These are phyloP conservation scores for slime mould (Dictyostelium discoideum) DNA, from an alignment of 78 protist species.

Conservation along the genomic window DNA sequence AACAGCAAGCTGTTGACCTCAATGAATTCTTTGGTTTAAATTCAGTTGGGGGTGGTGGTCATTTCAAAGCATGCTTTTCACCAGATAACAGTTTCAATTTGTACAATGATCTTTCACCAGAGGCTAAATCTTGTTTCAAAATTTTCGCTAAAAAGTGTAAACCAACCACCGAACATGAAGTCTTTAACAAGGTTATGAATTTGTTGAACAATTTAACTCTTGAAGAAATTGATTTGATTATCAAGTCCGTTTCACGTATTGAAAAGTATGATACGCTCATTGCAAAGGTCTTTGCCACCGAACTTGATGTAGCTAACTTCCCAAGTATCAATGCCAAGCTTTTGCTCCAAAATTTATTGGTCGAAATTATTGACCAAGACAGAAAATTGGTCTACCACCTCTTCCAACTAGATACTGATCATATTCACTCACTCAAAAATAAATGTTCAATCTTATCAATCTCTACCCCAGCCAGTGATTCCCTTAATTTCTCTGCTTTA, in stretches of 20 bases:
- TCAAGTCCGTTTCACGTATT: background rate
- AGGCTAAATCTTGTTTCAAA: background rate
- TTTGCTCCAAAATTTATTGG: too few relatives aligned
- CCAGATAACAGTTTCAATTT: background rate
- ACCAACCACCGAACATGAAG: background rate
- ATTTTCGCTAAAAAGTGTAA: background rate
- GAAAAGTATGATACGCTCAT: too few relatives aligned
- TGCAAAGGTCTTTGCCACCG: too few relatives aligned
- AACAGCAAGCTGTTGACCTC: background rate
- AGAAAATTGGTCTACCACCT: background rate
- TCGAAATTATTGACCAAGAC: background rate
- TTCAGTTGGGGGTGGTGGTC: background rate
- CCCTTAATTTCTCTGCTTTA: background rate
- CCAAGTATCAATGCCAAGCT: too few relatives aligned
- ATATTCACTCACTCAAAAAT: background rate
- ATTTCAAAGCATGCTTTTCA: background rate
- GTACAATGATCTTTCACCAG: background rate
- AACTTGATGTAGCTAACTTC: too few relatives aligned
- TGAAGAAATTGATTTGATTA: background rate
- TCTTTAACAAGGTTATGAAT: background rate
- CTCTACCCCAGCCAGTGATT: background rate
- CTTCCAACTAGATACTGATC: background rate
- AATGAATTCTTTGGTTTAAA: background rate
- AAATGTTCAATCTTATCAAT: background rate
- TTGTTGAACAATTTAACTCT: background rate